Percentiles rank a stretch among this genome's conserved stretches.
Conservation (phyloP, 768 basidiomycete species). For the Leccinum imitatum region DNA sequence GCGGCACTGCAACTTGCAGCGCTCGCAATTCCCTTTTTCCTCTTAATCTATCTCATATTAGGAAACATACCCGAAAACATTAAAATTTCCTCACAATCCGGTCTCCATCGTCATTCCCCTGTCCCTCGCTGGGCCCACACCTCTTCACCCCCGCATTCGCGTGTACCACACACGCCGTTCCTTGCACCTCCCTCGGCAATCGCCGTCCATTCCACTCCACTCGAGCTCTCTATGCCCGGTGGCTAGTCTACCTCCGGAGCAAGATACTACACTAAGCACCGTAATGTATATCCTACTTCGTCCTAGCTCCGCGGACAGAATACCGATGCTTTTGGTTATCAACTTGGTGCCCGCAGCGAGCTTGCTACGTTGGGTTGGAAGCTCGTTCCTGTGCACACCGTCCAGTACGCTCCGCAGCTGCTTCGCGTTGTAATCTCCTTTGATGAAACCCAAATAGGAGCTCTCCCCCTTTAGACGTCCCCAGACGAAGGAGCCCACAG, state of each 20-base stretch:
- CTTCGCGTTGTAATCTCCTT: not conserved
- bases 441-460: not conserved
- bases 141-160: not conserved
- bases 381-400: conserved; percentile 1
- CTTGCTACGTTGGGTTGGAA: conserved; percentile 11
- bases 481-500: not conserved
- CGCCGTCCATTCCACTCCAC: conserved; percentile 12
- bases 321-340: conserved; percentile 6
- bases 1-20: conserved; percentile 21
- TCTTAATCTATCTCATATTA: conserved; percentile 10
- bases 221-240: not conserved
- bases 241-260: not conserved
- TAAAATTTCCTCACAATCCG: conserved; percentile 6
- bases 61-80: not conserved
- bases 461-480: not conserved
- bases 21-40: conserved; percentile 14
- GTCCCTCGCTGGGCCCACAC: not conserved
- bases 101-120: not conserved
- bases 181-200: conserved; percentile 14
- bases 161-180: not conserved
- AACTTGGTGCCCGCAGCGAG: not conserved
- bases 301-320: conserved; percentile 14
- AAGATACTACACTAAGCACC: not conserved
- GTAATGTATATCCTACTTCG: conserved; percentile 1
- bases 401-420: not conserved